Evolutionary conservation across 257 asterid genomes (phyloP).

Genomic region (Gentiana macrophylla): DNA sequence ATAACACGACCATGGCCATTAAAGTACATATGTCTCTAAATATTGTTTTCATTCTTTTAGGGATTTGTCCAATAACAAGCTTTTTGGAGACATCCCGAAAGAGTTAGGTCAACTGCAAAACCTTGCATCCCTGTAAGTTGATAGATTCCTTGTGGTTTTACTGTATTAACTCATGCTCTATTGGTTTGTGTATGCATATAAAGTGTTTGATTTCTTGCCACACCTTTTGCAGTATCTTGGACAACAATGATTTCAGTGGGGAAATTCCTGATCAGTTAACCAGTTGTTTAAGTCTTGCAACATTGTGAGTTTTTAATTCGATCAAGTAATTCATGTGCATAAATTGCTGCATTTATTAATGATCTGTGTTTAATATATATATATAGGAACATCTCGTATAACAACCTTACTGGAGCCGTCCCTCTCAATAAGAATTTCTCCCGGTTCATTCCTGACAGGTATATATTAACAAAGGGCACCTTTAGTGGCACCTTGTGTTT

Average conservation of each 20-base stretch:
- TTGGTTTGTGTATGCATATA: no score
- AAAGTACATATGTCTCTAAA: no score
- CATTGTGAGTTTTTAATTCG: constrained; percentile 41
- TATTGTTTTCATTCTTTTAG: constrained; percentile 20
- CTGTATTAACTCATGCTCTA: no score
- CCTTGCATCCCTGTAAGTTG: constrained; percentile 58
- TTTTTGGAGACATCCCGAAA: constrained; percentile 57
- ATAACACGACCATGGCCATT: background rate
- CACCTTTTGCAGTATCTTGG: constrained; percentile 48
- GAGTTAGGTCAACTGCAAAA: constrained; percentile 91
- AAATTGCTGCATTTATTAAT: constrained; percentile 10
- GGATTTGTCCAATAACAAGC: constrained; percentile 69
- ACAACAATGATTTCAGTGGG: constrained; percentile 60
- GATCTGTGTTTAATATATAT: background rate
- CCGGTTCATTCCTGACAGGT: constrained; percentile 83
- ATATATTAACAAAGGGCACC: background rate
- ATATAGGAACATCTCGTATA: constrained; percentile 67
- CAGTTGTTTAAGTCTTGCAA: constrained; percentile 74
- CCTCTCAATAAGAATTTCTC: constrained; percentile 74
- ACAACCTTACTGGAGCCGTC: constrained; percentile 72
- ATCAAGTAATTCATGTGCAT: constrained; percentile 3
- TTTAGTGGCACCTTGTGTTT: no score
- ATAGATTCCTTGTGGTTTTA: no score
- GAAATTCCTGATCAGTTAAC: constrained; percentile 66
- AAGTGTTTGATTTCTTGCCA: background rate